A percentile compares a stretch with the other conserved stretches of the same genome.
Evolutionary conservation across 2,329 filamentous ascomycete species (phyloP).

Genomic region (Chaetothyriales sp.): DNA sequence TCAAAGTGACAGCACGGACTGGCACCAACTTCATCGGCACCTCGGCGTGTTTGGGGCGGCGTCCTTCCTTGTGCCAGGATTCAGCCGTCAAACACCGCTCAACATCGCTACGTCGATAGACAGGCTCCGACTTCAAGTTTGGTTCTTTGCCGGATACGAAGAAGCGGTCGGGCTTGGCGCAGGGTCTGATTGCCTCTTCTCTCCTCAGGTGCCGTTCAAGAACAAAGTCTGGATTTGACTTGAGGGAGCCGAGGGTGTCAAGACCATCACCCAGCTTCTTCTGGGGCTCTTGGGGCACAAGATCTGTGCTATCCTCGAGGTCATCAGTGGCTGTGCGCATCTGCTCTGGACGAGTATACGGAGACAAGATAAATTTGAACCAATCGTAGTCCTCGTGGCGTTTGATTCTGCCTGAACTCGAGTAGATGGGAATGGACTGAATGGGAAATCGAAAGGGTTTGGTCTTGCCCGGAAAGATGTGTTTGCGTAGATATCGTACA

Average conservation of each 20-base stretch:
- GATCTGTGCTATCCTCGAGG: conserved; percentile 62
- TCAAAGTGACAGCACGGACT: conserved; percentile 78
- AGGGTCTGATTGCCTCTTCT: conserved; percentile 70
- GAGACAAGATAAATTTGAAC: conserved; percentile 68
- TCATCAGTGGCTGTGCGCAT: conserved; percentile 60
- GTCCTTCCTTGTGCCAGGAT: conserved; percentile 95
- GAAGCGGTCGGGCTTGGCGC: conserved; percentile 54
- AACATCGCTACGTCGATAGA: conserved; percentile 67
- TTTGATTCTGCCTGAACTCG: conserved; percentile 62
- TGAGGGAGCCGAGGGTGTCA: conserved; percentile 78
- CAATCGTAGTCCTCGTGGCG: conserved; percentile 70
- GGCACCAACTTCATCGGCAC: conserved; percentile 74
- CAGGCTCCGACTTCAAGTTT: conserved; percentile 60
- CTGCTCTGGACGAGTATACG: conserved; percentile 46
- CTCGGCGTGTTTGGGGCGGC: conserved; percentile 56
- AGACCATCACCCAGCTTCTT: conserved; percentile 61
- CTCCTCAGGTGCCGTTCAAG: conserved; percentile 76
- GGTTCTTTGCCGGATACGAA: conserved; percentile 66
- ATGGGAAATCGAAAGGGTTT: conserved; percentile 67
- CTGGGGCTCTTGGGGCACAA: conserved; percentile 58
- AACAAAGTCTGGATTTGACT: conserved; percentile 70
- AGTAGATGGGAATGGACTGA: conserved; percentile 70
- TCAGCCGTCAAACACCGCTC: conserved; percentile 79
- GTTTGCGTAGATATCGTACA: conserved; percentile 71
- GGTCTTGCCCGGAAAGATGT: conserved; percentile 72